Evolutionary conservation across 192 early-diverging fungal species (phyloP).

Genomic region (Funneliformis mosseae): DNA sequence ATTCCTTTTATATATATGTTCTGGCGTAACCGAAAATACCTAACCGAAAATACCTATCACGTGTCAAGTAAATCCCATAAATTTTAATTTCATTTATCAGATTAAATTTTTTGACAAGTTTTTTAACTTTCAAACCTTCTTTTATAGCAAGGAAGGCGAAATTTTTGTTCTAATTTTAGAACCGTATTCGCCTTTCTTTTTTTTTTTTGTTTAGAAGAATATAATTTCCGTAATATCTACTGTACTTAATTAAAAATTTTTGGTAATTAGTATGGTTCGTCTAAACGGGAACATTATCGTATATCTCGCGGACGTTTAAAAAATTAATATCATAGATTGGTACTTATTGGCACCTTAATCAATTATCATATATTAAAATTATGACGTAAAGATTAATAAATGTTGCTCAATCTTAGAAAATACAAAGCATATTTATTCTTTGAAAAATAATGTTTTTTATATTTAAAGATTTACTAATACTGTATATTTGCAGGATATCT

Average conservation of each 20-base stretch:
- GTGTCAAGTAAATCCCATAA: constrained; percentile 17
- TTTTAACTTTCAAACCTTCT: constrained; percentile 22
- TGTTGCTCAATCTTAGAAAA: too few species aligned
- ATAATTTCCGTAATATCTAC: constrained; percentile 33
- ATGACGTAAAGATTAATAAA: too few species aligned
- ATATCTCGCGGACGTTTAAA: too few species aligned
- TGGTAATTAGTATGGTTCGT: constrained; percentile 17
- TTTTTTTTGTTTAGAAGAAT: constrained; percentile 20
- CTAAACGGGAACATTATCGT: constrained; percentile 32
- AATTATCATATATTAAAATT: too few species aligned
- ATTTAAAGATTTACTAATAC: too few species aligned
- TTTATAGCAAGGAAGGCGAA: constrained; percentile 29
- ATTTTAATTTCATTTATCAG: background rate
- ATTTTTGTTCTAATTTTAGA: background rate
- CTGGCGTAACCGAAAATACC: background rate
- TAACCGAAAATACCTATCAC: background rate
- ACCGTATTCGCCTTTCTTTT: constrained; percentile 9
- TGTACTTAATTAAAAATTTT: background rate
- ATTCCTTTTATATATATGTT: background rate
- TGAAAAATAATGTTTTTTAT: too few species aligned
- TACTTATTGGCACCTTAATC: too few species aligned
- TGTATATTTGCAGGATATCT: too few species aligned
- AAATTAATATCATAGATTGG: too few species aligned
- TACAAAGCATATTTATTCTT: too few species aligned
- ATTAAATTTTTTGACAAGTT: background rate